phyloP scores from a whole-genome alignment of 108 stramenopile genomes.

The Cylindrotheca closterium region DNA sequence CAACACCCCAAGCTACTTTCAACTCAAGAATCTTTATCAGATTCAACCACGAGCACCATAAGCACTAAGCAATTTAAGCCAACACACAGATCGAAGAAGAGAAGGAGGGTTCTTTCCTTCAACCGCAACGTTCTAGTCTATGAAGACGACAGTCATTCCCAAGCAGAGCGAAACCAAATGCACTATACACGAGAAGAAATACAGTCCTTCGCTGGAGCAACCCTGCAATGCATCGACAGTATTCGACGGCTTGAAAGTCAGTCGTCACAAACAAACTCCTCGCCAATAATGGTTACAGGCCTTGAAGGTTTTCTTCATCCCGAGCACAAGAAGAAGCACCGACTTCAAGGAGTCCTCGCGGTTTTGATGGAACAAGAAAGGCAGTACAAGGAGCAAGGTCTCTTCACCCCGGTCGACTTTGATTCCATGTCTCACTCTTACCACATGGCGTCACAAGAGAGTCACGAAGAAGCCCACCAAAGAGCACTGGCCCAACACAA shows the following conservation, averaged over 20 bases:
- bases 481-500: background rate
- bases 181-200: background rate
- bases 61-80: too few species aligned
- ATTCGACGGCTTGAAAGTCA: background rate
- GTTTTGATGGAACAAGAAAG: conserved; percentile 18
- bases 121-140: background rate
- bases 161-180: background rate
- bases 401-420: background rate
- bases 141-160: background rate
- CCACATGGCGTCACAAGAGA: background rate
- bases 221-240: background rate
- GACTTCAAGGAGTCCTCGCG: conserved; percentile 2
- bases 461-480: background rate
- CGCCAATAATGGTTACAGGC: background rate
- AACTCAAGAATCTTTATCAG: too few species aligned
- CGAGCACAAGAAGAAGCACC: conserved; percentile 1
- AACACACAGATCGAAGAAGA: too few species aligned
- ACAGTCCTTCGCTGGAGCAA: background rate
- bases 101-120: background rate
- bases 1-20: too few species aligned
- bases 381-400: conserved; percentile 3
- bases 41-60: too few species aligned
- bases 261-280: background rate
- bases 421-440: background rate
- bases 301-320: background rate